Evolutionary conservation across 768 basidiomycete genomes (phyloP).

Genomic region (Boletus reticulatus): DNA sequence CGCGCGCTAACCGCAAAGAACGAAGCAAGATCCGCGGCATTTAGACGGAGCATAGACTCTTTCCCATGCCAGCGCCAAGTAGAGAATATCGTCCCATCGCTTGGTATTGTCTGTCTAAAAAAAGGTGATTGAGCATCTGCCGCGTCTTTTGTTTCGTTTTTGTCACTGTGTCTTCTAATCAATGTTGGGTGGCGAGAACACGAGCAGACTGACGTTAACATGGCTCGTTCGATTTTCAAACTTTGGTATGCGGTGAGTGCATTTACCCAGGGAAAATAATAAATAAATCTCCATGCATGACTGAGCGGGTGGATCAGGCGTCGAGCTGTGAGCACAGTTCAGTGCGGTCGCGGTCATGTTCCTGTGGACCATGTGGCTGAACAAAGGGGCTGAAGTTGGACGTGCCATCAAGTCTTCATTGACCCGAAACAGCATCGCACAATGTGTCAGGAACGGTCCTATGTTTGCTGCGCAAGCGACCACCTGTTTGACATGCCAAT

Average conservation of each 20-base stretch:
- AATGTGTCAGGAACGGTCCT: not conserved
- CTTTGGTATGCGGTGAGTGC: no score
- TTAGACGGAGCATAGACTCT: not conserved
- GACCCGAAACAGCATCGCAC: not conserved
- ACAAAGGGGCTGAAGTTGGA: not conserved
- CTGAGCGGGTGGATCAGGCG: no score
- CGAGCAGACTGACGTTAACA: not conserved
- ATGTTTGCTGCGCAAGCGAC: not conserved
- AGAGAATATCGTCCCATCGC: slow-evolving; percentile 8
- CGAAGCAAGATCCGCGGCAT: slow-evolving; percentile 7
- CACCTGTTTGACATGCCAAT: not conserved
- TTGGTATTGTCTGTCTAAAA: not conserved
- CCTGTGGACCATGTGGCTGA: not conserved
- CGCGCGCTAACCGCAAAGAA: not conserved
- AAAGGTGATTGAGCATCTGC: not conserved
- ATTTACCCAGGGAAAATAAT: no score
- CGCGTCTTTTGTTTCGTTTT: not conserved
- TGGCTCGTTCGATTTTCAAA: no score
- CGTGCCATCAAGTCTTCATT: not conserved
- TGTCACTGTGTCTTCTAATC: not conserved
- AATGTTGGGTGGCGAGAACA: not conserved
- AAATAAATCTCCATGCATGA: no score
- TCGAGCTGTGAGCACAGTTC: no score
- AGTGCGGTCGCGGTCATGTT: not conserved
- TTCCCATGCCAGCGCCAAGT: slow-evolving; percentile 10